Conservation (phyloP, 805 yeast species). For the Saturnispora saitoi region DNA sequence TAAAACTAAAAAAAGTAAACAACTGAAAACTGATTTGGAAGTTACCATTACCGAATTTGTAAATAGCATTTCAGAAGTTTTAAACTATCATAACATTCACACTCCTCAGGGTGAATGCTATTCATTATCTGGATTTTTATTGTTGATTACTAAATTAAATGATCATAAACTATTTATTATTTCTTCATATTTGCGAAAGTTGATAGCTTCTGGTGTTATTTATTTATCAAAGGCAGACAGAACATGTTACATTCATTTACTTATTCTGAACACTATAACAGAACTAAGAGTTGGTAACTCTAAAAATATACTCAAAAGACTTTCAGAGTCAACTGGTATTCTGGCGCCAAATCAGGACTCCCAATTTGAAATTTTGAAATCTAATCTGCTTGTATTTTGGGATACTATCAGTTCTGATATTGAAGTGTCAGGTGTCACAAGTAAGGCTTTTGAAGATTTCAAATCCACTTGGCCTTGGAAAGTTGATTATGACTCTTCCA, state of each 20-base stretch:
- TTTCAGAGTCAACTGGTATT: conserved; percentile 22
- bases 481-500: background rate
- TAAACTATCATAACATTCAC: conserved; percentile 16
- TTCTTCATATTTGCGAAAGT: conserved; percentile 63
- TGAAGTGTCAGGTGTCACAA: background rate
- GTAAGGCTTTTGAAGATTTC: background rate
- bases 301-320: conserved; percentile 24
- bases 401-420: background rate
- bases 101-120: conserved; percentile 12
- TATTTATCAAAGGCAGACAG: conserved; percentile 45
- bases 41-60: conserved; percentile 26
- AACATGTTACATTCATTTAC: conserved; percentile 46
- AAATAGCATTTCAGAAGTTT: conserved; percentile 24
- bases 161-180: conserved; percentile 41
- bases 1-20: conserved; percentile 21
- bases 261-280: conserved; percentile 51
- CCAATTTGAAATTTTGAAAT: background rate
- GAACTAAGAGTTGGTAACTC: conserved; percentile 36
- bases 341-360: conserved; percentile 1
- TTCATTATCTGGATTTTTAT: conserved; percentile 28
- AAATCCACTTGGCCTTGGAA: conserved; percentile 8
- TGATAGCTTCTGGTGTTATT: conserved; percentile 81
- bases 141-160: conserved; percentile 45
- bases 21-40: conserved; percentile 25
- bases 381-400: background rate